Conservation (phyloP, 106 monocot genomes). For the Phalaenopsis aphrodite region DNA sequence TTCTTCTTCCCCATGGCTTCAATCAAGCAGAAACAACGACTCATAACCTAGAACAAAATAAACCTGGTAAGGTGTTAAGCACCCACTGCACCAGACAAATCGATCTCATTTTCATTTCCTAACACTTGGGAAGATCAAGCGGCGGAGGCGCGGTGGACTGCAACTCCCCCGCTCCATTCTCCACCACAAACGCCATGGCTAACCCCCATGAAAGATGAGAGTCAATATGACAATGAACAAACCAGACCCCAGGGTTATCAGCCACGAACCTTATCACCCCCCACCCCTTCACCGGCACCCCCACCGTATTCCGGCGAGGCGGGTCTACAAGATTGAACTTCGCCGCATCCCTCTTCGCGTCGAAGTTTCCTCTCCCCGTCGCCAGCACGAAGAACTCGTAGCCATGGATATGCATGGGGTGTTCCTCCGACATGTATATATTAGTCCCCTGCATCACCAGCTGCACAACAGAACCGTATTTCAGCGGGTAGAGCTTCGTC, state of each 20-base stretch:
- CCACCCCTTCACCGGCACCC: constrained; percentile 66
- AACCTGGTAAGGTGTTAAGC: no score
- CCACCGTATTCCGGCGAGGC: constrained; percentile 44
- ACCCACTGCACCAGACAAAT: no score
- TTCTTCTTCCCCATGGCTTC: no score
- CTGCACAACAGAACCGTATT: constrained; percentile 41
- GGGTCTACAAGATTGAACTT: constrained; percentile 70
- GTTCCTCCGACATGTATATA: constrained; percentile 42
- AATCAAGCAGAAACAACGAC: no score
- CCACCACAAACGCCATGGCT: constrained; percentile 61
- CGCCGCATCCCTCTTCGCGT: constrained; percentile 22
- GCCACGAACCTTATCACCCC: constrained; percentile 55
- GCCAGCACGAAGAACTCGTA: constrained; percentile 61
- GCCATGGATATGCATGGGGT: constrained; percentile 70
- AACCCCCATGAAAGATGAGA: constrained; percentile 57
- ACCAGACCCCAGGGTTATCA: constrained; percentile 61
- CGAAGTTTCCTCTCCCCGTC: constrained; percentile 48
- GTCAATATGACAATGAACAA: constrained; percentile 77
- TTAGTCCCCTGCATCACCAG: constrained; percentile 65
- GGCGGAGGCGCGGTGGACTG: constrained; percentile 53
- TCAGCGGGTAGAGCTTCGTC: constrained; percentile 30
- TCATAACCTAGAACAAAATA: no score
- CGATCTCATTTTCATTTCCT: background rate
- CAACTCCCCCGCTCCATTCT: constrained; percentile 47
- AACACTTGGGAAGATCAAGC: constrained; percentile 49